phyloP scores from a whole-genome alignment of 2,329 filamentous ascomycete species.

The Calcarisporium arbuscula region DNA sequence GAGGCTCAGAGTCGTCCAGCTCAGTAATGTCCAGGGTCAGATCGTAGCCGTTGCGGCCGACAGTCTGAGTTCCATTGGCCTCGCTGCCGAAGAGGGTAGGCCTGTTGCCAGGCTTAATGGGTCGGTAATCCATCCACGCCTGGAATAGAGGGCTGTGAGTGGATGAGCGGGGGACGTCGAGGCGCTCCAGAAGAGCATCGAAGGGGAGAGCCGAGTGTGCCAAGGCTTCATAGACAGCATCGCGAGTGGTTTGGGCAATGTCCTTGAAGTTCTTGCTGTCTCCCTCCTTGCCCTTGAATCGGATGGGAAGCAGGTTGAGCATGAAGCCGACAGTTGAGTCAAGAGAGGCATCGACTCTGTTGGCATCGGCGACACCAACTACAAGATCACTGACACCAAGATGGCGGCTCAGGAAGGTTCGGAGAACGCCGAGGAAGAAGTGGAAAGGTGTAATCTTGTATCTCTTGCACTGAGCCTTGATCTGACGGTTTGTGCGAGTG shows the following conservation, averaged over 20 bases:
- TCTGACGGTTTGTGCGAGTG: not conserved
- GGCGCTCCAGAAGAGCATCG: conserved; percentile 34
- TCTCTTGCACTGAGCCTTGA: too few relatives aligned
- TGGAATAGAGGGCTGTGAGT: conserved; percentile 39
- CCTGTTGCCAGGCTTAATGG: conserved; percentile 3
- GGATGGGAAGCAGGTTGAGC: not conserved
- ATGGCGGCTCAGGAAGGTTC: not conserved
- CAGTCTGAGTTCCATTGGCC: conserved; percentile 2
- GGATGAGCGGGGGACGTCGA: conserved; percentile 31
- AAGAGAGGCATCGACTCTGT: not conserved
- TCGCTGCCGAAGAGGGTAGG: conserved; percentile 1
- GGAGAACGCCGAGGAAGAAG: not conserved
- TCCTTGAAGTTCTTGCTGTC: conserved; percentile 10
- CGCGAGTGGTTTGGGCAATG: not conserved
- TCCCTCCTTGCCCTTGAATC: conserved; percentile 17
- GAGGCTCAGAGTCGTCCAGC: conserved; percentile 1
- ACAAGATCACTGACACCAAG: not conserved
- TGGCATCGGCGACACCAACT: conserved; percentile 1
- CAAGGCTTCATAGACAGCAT: conserved; percentile 12
- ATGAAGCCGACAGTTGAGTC: not conserved
- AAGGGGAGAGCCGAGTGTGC: conserved; percentile 30
- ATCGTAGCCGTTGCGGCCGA: too few relatives aligned
- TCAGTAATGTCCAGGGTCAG: conserved; percentile 2
- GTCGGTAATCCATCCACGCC: conserved; percentile 38
- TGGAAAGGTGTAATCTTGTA: conserved; percentile 16